phyloP scores from a whole-genome alignment of 352 stramenopile species.

The Phytophthora europaea region DNA sequence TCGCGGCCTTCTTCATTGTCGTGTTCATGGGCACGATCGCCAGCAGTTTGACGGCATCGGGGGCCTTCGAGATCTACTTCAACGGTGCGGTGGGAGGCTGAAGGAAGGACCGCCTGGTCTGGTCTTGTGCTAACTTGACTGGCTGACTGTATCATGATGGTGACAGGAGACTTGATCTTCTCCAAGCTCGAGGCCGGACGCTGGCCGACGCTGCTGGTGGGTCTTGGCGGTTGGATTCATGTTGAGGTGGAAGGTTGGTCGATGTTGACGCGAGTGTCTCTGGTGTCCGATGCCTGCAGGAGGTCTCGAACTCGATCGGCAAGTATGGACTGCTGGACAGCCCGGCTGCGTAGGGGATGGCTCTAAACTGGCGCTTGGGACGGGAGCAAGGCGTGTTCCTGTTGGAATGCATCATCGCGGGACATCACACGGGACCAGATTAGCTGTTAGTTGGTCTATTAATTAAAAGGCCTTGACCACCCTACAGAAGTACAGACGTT shows the following conservation, averaged over 20 bases:
- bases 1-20: conserved; percentile 73
- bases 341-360: conserved; percentile 7
- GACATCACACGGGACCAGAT: background rate
- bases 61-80: conserved; percentile 87
- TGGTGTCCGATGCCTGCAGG: conserved; percentile 5
- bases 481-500: background rate
- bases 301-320: conserved; percentile 35
- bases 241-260: background rate
- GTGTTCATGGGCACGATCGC: conserved; percentile 71
- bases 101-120: no score
- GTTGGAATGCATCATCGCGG: background rate
- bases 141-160: conserved; percentile 12
- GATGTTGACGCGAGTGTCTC: background rate
- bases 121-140: background rate
- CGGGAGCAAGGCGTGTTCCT: background rate
- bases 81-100: conserved; percentile 55
- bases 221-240: background rate
- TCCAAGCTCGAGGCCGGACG: conserved; percentile 74
- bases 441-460: background rate
- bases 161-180: conserved; percentile 74
- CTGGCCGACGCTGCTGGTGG: conserved; percentile 79
- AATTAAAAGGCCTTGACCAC: background rate
- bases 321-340: conserved; percentile 35
- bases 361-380: background rate
- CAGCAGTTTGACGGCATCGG: conserved; percentile 71